phyloP scores from a whole-genome alignment of 2,329 filamentous ascomycete genomes.

The Penicillium occitanis region DNA sequence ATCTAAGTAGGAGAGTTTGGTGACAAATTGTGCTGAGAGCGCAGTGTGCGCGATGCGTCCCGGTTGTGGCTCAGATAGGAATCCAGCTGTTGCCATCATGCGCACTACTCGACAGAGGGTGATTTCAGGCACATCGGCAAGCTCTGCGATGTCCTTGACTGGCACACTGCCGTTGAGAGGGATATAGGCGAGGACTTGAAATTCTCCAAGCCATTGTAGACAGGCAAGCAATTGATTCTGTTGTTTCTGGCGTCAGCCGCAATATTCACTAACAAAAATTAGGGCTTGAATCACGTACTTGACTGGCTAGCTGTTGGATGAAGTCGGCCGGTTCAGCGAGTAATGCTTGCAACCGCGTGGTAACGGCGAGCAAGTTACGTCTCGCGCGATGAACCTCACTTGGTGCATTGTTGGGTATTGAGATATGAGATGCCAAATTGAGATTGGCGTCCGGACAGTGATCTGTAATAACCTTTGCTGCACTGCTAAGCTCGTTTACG shows the following conservation, averaged over 20 bases:
- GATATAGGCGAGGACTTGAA: conserved; percentile 49
- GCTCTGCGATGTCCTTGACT: conserved; percentile 44
- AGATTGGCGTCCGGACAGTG: neutral
- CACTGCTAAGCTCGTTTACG: neutral
- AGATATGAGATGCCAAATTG: neutral
- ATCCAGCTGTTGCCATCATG: conserved; percentile 36
- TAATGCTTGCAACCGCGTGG: neutral
- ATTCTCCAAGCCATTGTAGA: conserved; percentile 47
- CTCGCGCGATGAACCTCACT: conserved; percentile 4
- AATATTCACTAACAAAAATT: neutral
- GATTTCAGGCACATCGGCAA: conserved; percentile 41
- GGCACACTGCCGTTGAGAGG: conserved; percentile 39
- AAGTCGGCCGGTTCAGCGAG: conserved; percentile 25
- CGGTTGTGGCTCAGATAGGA: conserved; percentile 36
- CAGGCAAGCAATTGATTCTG: conserved; percentile 39
- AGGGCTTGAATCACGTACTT: neutral
- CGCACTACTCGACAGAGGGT: conserved; percentile 41
- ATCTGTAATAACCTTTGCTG: neutral
- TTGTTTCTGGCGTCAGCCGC: neutral
- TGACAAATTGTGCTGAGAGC: conserved; percentile 42
- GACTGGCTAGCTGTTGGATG: conserved; percentile 27
- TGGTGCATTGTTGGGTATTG: neutral
- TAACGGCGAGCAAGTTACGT: neutral
- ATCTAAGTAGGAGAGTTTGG: conserved; percentile 36
- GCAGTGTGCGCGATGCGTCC: conserved; percentile 41